These are phyloP conservation scores for Coix lacrymajobi DNA, from an alignment of 176 grass and related monocot species.

Conservation along the genomic window DNA sequence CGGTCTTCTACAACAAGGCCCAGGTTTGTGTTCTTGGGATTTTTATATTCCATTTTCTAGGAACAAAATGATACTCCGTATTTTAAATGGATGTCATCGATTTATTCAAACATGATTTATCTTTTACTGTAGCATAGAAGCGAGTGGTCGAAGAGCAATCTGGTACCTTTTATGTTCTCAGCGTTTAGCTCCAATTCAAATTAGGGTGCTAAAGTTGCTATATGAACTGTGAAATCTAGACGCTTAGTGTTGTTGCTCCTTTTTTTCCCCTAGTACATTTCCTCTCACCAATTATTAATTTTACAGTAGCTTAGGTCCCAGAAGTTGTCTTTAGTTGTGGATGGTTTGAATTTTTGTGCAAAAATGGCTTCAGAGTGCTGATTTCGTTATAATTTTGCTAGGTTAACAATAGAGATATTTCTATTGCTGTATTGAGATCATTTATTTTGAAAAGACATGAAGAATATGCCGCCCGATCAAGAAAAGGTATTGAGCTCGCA, in stretches of 20 bases:
- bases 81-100: neutral
- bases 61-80: neutral
- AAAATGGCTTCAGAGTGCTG: neutral
- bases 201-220: neutral
- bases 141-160: neutral
- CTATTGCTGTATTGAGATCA: conserved; percentile 45
- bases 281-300: neutral
- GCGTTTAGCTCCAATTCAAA: neutral
- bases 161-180: neutral
- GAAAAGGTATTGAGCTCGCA: neutral
- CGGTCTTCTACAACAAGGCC: conserved; percentile 51
- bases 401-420: conserved; percentile 58
- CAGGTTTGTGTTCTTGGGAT: conserved; percentile 25
- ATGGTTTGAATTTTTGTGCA: neutral
- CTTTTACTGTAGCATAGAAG: neutral
- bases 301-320: neutral
- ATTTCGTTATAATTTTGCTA: neutral
- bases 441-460: conserved; percentile 40
- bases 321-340: neutral
- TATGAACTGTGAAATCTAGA: neutral
- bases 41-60: neutral
- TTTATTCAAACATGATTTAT: neutral
- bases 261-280: neutral
- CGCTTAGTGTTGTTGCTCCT: neutral
- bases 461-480: conserved; percentile 26